Evolutionary conservation across 768 basidiomycete species (phyloP).

Genomic region (Auricularia heimuer): DNA sequence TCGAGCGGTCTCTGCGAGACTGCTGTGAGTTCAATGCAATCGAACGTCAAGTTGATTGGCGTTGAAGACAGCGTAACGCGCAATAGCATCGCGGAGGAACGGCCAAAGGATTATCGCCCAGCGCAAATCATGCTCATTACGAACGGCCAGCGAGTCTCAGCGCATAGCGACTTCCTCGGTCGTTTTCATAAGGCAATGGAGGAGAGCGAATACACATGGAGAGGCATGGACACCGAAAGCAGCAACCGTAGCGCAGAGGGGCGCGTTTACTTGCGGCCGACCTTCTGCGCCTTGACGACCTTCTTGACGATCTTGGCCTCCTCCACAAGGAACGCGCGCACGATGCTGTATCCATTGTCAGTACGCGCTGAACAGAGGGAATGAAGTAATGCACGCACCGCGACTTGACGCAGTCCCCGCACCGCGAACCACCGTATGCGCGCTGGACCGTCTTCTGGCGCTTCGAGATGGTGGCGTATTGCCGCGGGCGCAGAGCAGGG

Average conservation of each 20-base stretch:
- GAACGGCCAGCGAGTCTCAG: too few relatives aligned
- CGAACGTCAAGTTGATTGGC: too few relatives aligned
- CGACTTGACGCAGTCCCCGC: conserved; percentile 90
- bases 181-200: conserved; percentile 1
- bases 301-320: conserved; percentile 99
- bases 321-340: conserved; percentile 97
- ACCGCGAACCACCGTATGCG: conserved; percentile 96
- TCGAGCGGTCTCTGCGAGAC: too few relatives aligned
- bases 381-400: conserved; percentile 44
- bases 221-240: not conserved
- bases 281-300: conserved; percentile 87
- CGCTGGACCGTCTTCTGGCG: conserved; percentile 93
- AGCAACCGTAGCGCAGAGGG: not conserved
- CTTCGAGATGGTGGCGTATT: conserved; percentile 95
- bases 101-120: too few relatives aligned
- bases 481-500: conserved; percentile 88
- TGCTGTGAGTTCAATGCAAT: too few relatives aligned
- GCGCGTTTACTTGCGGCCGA: conserved; percentile 11
- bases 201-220: conserved; percentile 2
- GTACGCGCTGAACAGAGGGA: not conserved
- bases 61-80: not conserved
- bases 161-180: conserved; percentile 4
- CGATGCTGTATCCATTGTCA: conserved; percentile 54
- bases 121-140: too few relatives aligned
- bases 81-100: not conserved